Percentiles rank a stretch among this genome's conserved stretches.
These are phyloP conservation scores for Leptodermis oblonga DNA, from an alignment of 257 asterid genomes.

Conservation along the genomic window DNA sequence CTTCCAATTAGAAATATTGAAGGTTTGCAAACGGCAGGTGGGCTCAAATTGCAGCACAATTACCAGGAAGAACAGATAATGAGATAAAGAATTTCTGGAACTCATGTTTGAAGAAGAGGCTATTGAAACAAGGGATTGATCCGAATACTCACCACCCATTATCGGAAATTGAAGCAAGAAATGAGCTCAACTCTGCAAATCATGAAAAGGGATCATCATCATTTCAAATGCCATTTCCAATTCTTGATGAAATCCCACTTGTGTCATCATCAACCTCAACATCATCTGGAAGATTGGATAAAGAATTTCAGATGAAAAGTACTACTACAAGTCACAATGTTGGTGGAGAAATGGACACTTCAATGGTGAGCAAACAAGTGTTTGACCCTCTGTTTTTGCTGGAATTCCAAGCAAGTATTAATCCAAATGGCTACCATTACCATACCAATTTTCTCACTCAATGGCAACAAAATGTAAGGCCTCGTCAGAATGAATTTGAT, in stretches of 20 bases:
- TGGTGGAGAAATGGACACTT: slow-evolving; percentile 18
- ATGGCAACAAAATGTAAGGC: slow-evolving; percentile 16
- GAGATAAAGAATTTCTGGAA: slow-evolving; percentile 90
- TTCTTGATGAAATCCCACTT: slow-evolving; percentile 22
- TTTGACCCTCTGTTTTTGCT: slow-evolving; percentile 59
- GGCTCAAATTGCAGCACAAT: slow-evolving; percentile 83
- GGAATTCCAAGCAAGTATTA: slow-evolving; percentile 49
- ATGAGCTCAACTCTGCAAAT: slow-evolving; percentile 19
- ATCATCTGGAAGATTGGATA: slow-evolving; percentile 19
- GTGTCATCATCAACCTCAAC: slow-evolving; percentile 21
- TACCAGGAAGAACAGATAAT: slow-evolving; percentile 91
- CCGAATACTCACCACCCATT: slow-evolving; percentile 69
- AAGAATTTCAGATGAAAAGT: slow-evolving; percentile 20
- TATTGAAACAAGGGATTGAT: slow-evolving; percentile 72
- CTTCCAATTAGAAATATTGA: neutral
- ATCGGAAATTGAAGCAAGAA: slow-evolving; percentile 18
- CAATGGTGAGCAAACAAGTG: slow-evolving; percentile 33
- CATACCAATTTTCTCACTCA: slow-evolving; percentile 25
- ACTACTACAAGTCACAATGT: slow-evolving; percentile 9
- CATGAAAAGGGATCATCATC: slow-evolving; percentile 23
- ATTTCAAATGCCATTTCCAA: slow-evolving; percentile 20
- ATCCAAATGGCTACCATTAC: slow-evolving; percentile 31
- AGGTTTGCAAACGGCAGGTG: slow-evolving; percentile 40
- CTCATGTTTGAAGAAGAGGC: slow-evolving; percentile 70
- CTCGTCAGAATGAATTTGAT: slow-evolving; percentile 16